Evolutionary conservation across 495 filamentous ascomycete genomes (phyloP).

Genomic region (Podospora appendiculata): DNA sequence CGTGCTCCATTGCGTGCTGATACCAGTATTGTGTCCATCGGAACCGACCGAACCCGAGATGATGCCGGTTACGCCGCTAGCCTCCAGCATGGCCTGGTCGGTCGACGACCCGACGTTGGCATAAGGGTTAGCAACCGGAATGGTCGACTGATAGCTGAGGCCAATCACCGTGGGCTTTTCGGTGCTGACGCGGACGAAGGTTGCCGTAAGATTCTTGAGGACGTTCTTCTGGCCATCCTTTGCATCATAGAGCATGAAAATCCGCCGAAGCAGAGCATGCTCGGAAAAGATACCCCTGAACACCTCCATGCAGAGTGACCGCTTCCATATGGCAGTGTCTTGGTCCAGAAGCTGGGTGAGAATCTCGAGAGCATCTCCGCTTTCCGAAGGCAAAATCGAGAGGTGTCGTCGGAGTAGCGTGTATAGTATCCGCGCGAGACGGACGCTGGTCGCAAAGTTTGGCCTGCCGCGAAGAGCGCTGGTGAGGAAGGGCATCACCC

Average conservation of each 20-base stretch:
- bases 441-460: constrained; percentile 75
- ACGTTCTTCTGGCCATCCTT: constrained; percentile 66
- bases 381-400: constrained; percentile 64
- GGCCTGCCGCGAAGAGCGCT: constrained; percentile 69
- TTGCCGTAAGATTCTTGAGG: constrained; percentile 69
- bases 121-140: constrained; percentile 48
- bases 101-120: constrained; percentile 33
- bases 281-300: constrained; percentile 80
- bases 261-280: constrained; percentile 63
- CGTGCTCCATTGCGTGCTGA: constrained; percentile 85
- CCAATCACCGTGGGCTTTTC: constrained; percentile 87
- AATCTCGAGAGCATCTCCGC: constrained; percentile 76
- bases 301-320: constrained; percentile 84
- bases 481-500: constrained; percentile 76
- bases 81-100: constrained; percentile 82
- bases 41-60: constrained; percentile 68
- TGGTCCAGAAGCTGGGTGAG: constrained; percentile 84
- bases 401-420: constrained; percentile 71
- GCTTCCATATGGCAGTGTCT: constrained; percentile 74
- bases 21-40: constrained; percentile 60
- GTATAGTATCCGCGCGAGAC: constrained; percentile 73
- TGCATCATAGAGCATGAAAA: constrained; percentile 74
- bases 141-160: constrained; percentile 75
- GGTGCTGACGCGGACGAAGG: constrained; percentile 79
- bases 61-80: constrained; percentile 78